Conservation (phyloP, 2,329 filamentous ascomycete species). For the Monosporascus sp. region DNA sequence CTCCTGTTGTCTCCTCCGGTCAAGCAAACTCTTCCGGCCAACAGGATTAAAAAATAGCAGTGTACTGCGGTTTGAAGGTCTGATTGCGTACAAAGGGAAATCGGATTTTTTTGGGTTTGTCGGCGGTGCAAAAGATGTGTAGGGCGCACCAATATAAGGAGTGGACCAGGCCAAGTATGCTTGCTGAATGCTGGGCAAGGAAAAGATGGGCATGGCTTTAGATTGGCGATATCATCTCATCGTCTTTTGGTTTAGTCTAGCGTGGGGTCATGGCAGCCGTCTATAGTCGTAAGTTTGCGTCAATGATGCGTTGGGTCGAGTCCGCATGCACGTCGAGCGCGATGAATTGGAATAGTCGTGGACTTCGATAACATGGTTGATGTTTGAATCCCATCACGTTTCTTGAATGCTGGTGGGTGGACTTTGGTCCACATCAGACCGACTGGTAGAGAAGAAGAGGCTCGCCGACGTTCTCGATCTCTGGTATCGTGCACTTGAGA, state of each 20-base stretch:
- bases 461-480: conserved; percentile 97
- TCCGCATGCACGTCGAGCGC: background rate
- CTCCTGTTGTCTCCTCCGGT: background rate
- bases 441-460: conserved; percentile 87
- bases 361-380: background rate
- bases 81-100: background rate
- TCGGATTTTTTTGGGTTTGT: background rate
- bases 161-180: background rate
- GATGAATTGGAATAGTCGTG: background rate
- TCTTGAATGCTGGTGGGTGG: too few relatives aligned
- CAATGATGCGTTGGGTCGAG: background rate
- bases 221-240: background rate
- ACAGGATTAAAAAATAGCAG: background rate
- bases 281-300: background rate
- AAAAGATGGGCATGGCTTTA: background rate
- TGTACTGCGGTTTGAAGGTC: background rate
- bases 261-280: background rate
- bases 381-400: background rate
- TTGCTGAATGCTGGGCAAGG: background rate
- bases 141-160: background rate
- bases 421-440: conserved; percentile 29
- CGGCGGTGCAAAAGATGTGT: background rate
- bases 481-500: conserved; percentile 96
- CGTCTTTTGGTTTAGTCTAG: background rate
- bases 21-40: background rate